Evolutionary conservation across 2,329 filamentous ascomycete species (phyloP).

Genomic region (Verticillium klebahnii): DNA sequence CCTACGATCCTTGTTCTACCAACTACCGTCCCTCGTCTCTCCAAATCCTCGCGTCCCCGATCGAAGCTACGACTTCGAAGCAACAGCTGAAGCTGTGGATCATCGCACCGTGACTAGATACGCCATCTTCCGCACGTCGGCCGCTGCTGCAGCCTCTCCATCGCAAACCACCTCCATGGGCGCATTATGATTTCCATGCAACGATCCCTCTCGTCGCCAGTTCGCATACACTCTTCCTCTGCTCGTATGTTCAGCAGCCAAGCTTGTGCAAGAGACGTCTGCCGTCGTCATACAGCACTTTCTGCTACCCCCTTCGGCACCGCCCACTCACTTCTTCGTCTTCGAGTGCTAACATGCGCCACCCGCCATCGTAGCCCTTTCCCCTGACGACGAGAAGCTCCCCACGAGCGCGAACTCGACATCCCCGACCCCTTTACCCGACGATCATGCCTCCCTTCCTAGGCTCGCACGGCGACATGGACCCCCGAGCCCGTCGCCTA

Average conservation of each 20-base stretch:
- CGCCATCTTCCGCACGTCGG: background rate
- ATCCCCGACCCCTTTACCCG: slow-evolving; percentile 51
- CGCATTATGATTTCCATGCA: slow-evolving; percentile 56
- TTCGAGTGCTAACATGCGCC: slow-evolving; percentile 15
- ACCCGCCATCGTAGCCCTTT: slow-evolving; percentile 35
- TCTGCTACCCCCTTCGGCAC: background rate
- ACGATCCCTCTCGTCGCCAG: slow-evolving; percentile 58
- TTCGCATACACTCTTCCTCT: slow-evolving; percentile 48
- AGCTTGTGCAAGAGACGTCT: background rate
- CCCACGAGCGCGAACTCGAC: slow-evolving; percentile 29
- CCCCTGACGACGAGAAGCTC: slow-evolving; percentile 44
- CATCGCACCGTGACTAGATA: background rate
- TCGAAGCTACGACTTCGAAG: background rate
- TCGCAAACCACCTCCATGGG: slow-evolving; percentile 29
- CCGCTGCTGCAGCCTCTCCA: background rate
- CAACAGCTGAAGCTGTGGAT: background rate
- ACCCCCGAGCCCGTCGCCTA: slow-evolving; percentile 51
- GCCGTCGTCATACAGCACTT: background rate
- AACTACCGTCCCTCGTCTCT: background rate
- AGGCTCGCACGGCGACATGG: slow-evolving; percentile 42
- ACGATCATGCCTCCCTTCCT: slow-evolving; percentile 44
- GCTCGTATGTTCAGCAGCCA: slow-evolving; percentile 47
- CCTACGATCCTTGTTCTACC: background rate
- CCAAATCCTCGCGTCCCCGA: background rate
- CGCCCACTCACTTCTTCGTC: background rate